These are phyloP conservation scores for Phellinidium pouzarii DNA, from an alignment of 1,284 basidiomycete species.

Conservation along the genomic window DNA sequence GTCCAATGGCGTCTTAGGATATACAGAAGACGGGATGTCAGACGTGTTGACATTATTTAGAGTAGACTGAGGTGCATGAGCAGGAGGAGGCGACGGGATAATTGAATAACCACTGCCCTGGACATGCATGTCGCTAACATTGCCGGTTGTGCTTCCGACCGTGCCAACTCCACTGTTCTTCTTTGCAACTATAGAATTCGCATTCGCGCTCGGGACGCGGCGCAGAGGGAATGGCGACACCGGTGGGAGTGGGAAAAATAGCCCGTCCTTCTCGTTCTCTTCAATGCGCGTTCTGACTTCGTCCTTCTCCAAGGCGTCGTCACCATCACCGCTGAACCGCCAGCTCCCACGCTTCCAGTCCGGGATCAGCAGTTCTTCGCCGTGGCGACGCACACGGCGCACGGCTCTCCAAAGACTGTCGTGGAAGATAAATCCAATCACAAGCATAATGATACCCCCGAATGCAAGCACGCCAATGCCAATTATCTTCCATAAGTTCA, in stretches of 20 bases:
- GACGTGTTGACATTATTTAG: neutral
- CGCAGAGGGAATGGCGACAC: constrained; percentile 14
- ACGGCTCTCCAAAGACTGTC: constrained; percentile 10
- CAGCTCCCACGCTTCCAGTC: constrained; percentile 18
- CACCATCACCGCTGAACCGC: constrained; percentile 9
- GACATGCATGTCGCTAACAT: neutral
- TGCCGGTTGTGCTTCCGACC: neutral
- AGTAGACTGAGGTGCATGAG: neutral
- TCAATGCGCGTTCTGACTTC: constrained; percentile 6
- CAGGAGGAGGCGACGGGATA: constrained; percentile 9
- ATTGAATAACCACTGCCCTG: neutral
- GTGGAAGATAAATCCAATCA: constrained; percentile 15
- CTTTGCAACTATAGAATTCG: neutral
- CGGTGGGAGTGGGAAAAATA: constrained; percentile 10
- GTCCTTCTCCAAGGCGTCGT: neutral
- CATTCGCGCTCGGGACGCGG: constrained; percentile 7
- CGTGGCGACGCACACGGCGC: neutral
- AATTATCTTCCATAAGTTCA: constrained; percentile 19
- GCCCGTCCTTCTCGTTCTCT: constrained; percentile 1
- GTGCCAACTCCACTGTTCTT: neutral
- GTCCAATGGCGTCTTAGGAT: neutral
- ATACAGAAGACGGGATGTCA: neutral
- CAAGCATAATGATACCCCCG: constrained; percentile 7
- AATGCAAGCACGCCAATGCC: constrained; percentile 17
- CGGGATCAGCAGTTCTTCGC: constrained; percentile 15